These are phyloP conservation scores for Orbilia brochopaga DNA, from an alignment of 2,329 filamentous ascomycete genomes.

Conservation along the genomic window DNA sequence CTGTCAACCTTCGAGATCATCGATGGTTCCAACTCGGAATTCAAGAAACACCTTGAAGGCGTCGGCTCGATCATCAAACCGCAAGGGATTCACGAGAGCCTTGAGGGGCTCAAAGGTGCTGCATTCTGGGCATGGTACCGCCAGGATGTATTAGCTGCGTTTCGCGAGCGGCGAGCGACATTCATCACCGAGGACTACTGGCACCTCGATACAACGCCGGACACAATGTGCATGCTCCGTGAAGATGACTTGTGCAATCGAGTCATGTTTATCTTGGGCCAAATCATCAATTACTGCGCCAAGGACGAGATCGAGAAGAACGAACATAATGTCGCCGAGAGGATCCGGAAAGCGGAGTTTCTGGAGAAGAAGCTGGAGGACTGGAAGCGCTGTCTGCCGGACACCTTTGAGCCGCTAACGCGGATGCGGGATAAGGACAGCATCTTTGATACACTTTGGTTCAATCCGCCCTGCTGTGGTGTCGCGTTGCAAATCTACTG, in stretches of 20 bases:
- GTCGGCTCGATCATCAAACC: slow-evolving; percentile 56
- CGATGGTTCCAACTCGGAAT: slow-evolving; percentile 55
- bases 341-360: slow-evolving; percentile 32
- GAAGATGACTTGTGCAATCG: slow-evolving; percentile 44
- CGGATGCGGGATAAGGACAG: slow-evolving; percentile 43
- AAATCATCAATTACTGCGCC: slow-evolving; percentile 49
- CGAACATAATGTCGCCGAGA: slow-evolving; percentile 35
- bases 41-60: slow-evolving; percentile 56
- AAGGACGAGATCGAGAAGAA: slow-evolving; percentile 50
- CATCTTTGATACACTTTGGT: slow-evolving; percentile 48
- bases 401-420: slow-evolving; percentile 46
- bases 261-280: slow-evolving; percentile 47
- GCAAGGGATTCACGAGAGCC: slow-evolving; percentile 55
- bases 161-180: slow-evolving; percentile 55
- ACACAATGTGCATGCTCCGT: slow-evolving; percentile 47
- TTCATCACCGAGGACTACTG: slow-evolving; percentile 52
- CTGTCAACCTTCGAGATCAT: slow-evolving; percentile 56
- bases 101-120: slow-evolving; percentile 54
- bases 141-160: slow-evolving; percentile 56
- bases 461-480: slow-evolving; percentile 45
- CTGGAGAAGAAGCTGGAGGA: slow-evolving; percentile 47
- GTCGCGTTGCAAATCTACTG: slow-evolving; percentile 45
- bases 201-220: slow-evolving; percentile 38
- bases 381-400: slow-evolving; percentile 44
- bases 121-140: slow-evolving; percentile 57